Conservation (phyloP, 2,329 filamentous ascomycete genomes). For the Colletotrichum sansevieriae region DNA sequence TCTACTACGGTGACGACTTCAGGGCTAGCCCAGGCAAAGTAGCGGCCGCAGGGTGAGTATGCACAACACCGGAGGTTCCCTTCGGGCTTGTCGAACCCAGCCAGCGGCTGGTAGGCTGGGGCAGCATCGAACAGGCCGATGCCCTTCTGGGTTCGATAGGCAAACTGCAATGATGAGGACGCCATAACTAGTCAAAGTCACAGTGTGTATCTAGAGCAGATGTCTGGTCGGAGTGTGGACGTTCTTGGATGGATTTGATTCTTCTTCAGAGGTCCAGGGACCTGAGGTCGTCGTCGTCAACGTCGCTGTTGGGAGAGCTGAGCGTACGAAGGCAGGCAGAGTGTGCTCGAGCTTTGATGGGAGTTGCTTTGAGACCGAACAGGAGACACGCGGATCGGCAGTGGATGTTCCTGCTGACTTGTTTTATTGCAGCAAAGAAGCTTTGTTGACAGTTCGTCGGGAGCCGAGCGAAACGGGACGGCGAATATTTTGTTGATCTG, state of each 20-base stretch:
- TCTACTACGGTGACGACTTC: constrained; percentile 90
- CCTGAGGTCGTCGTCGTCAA: constrained; percentile 17
- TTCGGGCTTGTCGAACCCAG: constrained; percentile 88
- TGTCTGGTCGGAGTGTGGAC: constrained; percentile 40
- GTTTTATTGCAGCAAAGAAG: constrained; percentile 32
- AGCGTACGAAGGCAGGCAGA: constrained; percentile 40
- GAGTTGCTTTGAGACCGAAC: constrained; percentile 13
- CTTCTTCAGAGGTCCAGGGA: constrained; percentile 42
- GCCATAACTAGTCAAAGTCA: constrained; percentile 97
- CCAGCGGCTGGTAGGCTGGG: constrained; percentile 86
- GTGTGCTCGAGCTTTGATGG: constrained; percentile 17
- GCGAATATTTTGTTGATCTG: constrained; percentile 15
- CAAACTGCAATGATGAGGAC: constrained; percentile 91
- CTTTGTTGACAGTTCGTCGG: constrained; percentile 29
- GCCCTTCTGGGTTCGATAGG: constrained; percentile 96
- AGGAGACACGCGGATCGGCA: constrained; percentile 8
- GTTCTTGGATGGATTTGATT: constrained; percentile 43
- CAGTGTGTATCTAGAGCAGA: constrained; percentile 61
- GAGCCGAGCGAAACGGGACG: constrained; percentile 14
- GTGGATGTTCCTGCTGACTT: constrained; percentile 22
- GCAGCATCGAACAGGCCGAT: constrained; percentile 94
- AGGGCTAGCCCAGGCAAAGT: constrained; percentile 93
- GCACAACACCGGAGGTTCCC: constrained; percentile 94
- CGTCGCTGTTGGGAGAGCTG: constrained; percentile 24
- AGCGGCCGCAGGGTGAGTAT: constrained; percentile 96